Percentiles rank a stretch among this genome's conserved stretches.
Conservation (phyloP, 768 basidiomycete species). For the Kwoniella europaea region DNA sequence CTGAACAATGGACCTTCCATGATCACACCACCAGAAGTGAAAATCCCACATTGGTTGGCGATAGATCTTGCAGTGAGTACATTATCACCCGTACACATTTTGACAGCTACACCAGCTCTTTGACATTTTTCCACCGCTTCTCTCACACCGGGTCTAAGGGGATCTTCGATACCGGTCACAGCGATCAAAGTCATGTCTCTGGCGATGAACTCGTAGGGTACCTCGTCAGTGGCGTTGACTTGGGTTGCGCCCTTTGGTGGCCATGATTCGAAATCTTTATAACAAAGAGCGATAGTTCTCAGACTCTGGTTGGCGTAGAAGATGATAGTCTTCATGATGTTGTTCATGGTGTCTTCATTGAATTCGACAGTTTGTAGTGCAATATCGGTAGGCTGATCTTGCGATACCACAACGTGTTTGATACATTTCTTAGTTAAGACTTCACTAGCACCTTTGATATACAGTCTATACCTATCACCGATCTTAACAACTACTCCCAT, state of each 20-base stretch:
- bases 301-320: slow-evolving; percentile 97
- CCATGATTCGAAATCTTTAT: slow-evolving; percentile 84
- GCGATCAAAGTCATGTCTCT: slow-evolving; percentile 80
- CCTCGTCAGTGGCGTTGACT: slow-evolving; percentile 33
- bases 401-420: slow-evolving; percentile 71
- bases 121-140: slow-evolving; percentile 87
- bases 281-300: slow-evolving; percentile 91
- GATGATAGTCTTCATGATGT: slow-evolving; percentile 87
- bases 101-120: slow-evolving; percentile 86
- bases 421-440: slow-evolving; percentile 80
- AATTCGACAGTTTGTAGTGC: slow-evolving; percentile 68
- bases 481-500: slow-evolving; percentile 87
- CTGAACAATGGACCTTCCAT: slow-evolving; percentile 98
- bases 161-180: slow-evolving; percentile 95
- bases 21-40: slow-evolving; percentile 87
- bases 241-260: slow-evolving; percentile 64
- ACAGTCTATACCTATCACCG: slow-evolving; percentile 67
- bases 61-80: slow-evolving; percentile 83
- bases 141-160: slow-evolving; percentile 84
- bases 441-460: slow-evolving; percentile 93
- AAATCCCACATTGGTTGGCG: slow-evolving; percentile 94
- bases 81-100: slow-evolving; percentile 99
- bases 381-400: slow-evolving; percentile 37
- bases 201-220: slow-evolving; percentile 70
- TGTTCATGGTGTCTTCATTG: slow-evolving; percentile 71